Conservation (phyloP, 805 yeast species). For the Wickerhamiella kurtzmanii region DNA sequence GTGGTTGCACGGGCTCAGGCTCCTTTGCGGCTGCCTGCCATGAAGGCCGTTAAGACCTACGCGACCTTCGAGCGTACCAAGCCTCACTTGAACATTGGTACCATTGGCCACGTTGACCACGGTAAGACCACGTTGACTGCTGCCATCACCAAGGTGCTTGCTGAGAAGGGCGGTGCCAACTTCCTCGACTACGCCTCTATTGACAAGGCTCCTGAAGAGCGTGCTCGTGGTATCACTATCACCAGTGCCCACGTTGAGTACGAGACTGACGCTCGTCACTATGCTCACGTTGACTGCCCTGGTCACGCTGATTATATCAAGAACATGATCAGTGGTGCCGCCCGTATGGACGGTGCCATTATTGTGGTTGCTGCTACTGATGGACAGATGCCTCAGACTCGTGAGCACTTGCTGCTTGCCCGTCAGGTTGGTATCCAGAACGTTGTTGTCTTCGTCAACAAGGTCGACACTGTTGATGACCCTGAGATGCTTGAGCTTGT, state of each 20-base stretch:
- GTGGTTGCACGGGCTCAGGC: conserved; percentile 1
- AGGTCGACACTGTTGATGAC: conserved; percentile 94
- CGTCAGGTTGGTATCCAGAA: conserved; percentile 99
- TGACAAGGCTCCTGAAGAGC: conserved; percentile 97
- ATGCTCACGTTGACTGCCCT: conserved; percentile 96
- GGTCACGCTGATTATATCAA: conserved; percentile 98
- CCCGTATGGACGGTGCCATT: conserved; percentile 99
- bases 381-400: conserved; percentile 99
- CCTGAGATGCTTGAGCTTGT: conserved; percentile 98
- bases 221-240: conserved; percentile 98
- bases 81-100: conserved; percentile 94
- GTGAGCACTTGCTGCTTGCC: conserved; percentile 95
- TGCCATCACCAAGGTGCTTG: conserved; percentile 89
- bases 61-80: conserved; percentile 83
- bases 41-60: conserved; percentile 30
- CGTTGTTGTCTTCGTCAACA: conserved; percentile 94
- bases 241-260: conserved; percentile 97
- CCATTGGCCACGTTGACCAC: conserved; percentile 98
- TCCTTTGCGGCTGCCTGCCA: conserved; percentile 2
- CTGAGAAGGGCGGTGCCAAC: conserved; percentile 79
- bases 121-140: conserved; percentile 98
- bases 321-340: conserved; percentile 99
- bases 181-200: conserved; percentile 88
- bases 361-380: conserved; percentile 98
- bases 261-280: conserved; percentile 88